Base-by-base conservation (phyloP, 441 rosid species). In the Adansonia rubrostipa region DNA sequence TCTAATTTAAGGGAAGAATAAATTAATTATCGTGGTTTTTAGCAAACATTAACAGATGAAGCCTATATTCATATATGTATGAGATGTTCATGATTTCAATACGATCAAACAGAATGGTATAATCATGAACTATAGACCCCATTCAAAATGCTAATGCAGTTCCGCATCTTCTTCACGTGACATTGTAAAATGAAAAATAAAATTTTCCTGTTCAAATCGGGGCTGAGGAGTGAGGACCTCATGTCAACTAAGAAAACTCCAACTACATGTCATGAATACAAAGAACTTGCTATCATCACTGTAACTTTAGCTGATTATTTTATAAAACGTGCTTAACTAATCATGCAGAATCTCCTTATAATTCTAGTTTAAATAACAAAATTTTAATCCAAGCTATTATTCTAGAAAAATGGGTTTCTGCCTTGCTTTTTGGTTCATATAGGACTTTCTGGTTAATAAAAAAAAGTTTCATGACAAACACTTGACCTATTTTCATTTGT, bases 11-110 rank as follows among this genome's bases (percentile, higher is more conserved):
- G 1, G 24, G 22, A 60, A 71, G 42, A 45, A n/a, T 36, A n/a
- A 22, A 54, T 22, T 63, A 20, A 33, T 17, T 42, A 53, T 48
- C 40, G 9, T 1, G 17, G 73, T 72, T 63, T 81, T 66, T 33
- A 44, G 71, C 85, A 86, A 88, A 84, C 75, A 84, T 86, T 74
- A 67, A 80, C 78, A 80, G 83, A 82, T 81, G 71, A 71, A 81
- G 77, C 78, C 60, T 70, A 28, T 28, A 28, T 28, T 1, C 33
- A 0, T 56, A 79, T 10, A 11, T 28, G 9, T 61, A 77, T 77
- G 82, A 84, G 83, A 80, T 76, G 77, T 72, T 80, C 40, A 83
- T 83, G 79, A 80, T 71, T 74, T 45, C 72, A 54, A 62, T 69
- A 75, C 13, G 58, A 54, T 47, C 69, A 47, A 13, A 44, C 36